Base-by-base conservation (phyloP, 441 rosid species). In the Adansonia gregorii region DNA sequence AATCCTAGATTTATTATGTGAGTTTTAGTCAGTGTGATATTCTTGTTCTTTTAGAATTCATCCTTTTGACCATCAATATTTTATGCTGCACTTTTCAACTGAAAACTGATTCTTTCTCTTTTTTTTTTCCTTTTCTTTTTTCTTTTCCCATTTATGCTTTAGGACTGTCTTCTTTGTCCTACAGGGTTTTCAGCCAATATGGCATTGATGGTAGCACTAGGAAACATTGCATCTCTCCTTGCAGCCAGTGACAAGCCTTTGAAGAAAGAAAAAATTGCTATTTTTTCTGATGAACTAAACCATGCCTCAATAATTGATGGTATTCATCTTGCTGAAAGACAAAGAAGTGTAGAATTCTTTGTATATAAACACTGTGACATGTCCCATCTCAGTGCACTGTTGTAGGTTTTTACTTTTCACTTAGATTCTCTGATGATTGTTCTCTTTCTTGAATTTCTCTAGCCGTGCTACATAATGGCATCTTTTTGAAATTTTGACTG, bases 111-210 rank as follows among this genome's bases (percentile, higher is more conserved):
- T 73, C 59, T 19, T 45, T 35, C 39, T 35, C 39, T 35, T 3
- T 35, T 35, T 35, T 35, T 27, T 27, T 35, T n/a, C n/a, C n/a
- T n/a, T 35, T 35, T 35, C 39, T 31, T 82, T 70, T n/a, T 6
- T 10, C 31, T 9, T 20, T 52, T 54, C 46, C 15, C 56, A 81
- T 85, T 79, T 84, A 80, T 82, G 76, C 46, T 76, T 72, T 81
- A 94, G 99, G 99, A 95, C 73, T 94, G 97, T 88, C 97, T 95
- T 88, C 95, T 94, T 78, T 95, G 99, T 87, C 98, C 99, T 76
- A 88, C 97, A 80, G 99, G 99, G 24, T 95, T 92, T 89, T 83
- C 99, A 77, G 98, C 99, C 58, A 95, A 95, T 82, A 92, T 91
- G 99, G 97, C 99, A 68, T 81, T 87, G 73, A 89, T 95, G 97